A percentile compares a stretch with the other conserved stretches of the same genome.
Evolutionary conservation across 768 basidiomycete genomes (phyloP).

Genomic region (Hericium erinaceus): DNA sequence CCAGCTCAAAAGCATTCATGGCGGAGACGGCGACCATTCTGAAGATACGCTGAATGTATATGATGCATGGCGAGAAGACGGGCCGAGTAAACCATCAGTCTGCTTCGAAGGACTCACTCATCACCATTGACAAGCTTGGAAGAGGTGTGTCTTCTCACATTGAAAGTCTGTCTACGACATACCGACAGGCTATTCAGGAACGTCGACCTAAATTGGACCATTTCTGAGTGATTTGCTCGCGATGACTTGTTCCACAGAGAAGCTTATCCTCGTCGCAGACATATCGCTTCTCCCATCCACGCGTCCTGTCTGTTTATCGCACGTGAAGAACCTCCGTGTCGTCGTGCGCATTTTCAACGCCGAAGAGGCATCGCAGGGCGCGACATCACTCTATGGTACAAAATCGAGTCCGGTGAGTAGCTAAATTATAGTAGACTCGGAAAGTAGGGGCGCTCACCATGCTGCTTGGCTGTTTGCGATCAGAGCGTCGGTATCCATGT

Average conservation of each 20-base stretch:
- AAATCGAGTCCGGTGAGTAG: constrained; percentile 64
- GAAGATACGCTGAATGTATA: constrained; percentile 38
- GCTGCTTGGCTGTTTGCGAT: constrained; percentile 67
- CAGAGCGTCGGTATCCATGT: constrained; percentile 99
- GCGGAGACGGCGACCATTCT: constrained; percentile 96
- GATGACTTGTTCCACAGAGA: too few relatives aligned
- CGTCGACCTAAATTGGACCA: constrained; percentile 97
- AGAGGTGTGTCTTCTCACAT: constrained; percentile 41
- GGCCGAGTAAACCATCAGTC: constrained; percentile 37
- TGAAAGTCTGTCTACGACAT: not conserved
- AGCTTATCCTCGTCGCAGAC: constrained; percentile 33
- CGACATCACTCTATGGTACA: constrained; percentile 77
- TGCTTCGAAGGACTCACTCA: constrained; percentile 84
- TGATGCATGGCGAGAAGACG: not conserved
- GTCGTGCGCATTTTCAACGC: constrained; percentile 76
- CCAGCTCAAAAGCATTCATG: constrained; percentile 98
- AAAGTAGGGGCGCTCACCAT: not conserved
- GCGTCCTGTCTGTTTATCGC: constrained; percentile 88
- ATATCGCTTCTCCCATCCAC: constrained; percentile 87
- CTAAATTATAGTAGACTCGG: not conserved
- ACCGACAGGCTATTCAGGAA: constrained; percentile 38
- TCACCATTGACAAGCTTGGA: constrained; percentile 96
- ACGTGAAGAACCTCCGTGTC: constrained; percentile 93
- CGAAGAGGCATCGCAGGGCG: constrained; percentile 32
- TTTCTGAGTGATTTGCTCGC: constrained; percentile 68